phyloP scores from a whole-genome alignment of 805 yeast species.

The Starmerella vitae region DNA sequence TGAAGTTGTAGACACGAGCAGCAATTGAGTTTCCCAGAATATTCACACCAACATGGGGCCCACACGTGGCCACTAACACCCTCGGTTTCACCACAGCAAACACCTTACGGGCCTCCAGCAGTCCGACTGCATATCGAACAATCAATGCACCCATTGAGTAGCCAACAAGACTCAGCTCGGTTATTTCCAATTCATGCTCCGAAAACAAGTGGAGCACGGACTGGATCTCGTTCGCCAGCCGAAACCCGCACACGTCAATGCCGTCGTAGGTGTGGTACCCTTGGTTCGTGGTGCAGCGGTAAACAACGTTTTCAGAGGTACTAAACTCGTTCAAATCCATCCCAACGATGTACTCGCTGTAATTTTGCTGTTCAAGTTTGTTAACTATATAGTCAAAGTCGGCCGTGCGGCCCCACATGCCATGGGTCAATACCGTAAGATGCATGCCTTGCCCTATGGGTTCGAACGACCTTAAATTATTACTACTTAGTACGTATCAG shows the following conservation, averaged over 20 bases:
- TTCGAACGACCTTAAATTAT: background rate
- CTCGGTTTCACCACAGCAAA: constrained; percentile 46
- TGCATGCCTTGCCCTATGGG: constrained; percentile 13
- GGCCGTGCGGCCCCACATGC: constrained; percentile 61
- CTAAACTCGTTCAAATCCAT: background rate
- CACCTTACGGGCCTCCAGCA: constrained; percentile 39
- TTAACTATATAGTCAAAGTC: constrained; percentile 52
- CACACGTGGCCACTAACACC: constrained; percentile 46
- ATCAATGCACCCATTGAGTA: constrained; percentile 85
- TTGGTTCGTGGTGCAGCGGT: constrained; percentile 45
- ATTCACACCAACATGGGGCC: constrained; percentile 57
- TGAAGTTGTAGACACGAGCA: constrained; percentile 42
- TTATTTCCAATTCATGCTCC: constrained; percentile 30
- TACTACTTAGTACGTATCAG: background rate
- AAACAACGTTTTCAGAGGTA: constrained; percentile 28
- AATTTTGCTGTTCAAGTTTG: constrained; percentile 30
- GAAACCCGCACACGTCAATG: constrained; percentile 66
- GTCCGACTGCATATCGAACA: constrained; percentile 67
- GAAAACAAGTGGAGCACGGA: constrained; percentile 26
- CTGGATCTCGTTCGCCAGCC: constrained; percentile 57
- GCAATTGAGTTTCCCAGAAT: constrained; percentile 42
- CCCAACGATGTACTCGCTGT: constrained; percentile 15
- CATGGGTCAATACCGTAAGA: constrained; percentile 19
- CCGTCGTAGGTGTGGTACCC: constrained; percentile 80
- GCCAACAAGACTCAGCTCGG: constrained; percentile 66